A percentile compares a stretch with the other conserved stretches of the same genome.
Evolutionary conservation across 352 stramenopile species (phyloP).

Genomic region (Phytophthora tentaculata): DNA sequence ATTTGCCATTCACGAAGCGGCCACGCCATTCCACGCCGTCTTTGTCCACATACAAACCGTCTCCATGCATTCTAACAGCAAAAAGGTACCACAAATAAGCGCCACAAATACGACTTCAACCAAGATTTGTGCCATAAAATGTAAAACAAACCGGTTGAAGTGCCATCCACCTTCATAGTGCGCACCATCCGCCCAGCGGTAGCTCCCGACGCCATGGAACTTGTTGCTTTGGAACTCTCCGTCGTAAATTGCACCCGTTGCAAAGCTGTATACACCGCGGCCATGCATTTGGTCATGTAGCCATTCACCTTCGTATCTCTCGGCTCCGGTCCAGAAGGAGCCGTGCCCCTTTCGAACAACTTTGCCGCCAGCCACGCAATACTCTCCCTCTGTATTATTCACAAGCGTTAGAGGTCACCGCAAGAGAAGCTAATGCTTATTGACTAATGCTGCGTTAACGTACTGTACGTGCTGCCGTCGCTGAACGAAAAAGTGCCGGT

Average conservation of each 20-base stretch:
- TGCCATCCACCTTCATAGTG: slow-evolving; percentile 67
- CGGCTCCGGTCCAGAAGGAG: slow-evolving; percentile 53
- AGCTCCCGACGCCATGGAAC: slow-evolving; percentile 70
- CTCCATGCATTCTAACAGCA: slow-evolving; percentile 74
- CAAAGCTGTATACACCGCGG: slow-evolving; percentile 65
- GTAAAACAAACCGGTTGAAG: slow-evolving; percentile 42
- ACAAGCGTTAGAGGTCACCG: not conserved
- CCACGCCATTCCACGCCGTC: slow-evolving; percentile 77
- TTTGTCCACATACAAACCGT: slow-evolving; percentile 73
- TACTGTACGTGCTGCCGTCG: slow-evolving; percentile 70
- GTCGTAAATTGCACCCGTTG: slow-evolving; percentile 75
- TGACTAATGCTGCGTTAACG: slow-evolving; percentile 13
- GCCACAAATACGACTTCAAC: slow-evolving; percentile 24
- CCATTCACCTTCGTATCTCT: slow-evolving; percentile 74
- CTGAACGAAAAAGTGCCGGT: slow-evolving; percentile 69
- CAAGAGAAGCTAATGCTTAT: slow-evolving; percentile 5
- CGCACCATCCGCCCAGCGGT: slow-evolving; percentile 74
- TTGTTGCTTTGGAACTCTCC: slow-evolving; percentile 70
- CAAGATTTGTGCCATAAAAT: slow-evolving; percentile 14
- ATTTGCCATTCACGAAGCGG: slow-evolving; percentile 84
- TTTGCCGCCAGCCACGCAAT: slow-evolving; percentile 38
- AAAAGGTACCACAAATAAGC: slow-evolving; percentile 17
- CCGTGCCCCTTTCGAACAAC: slow-evolving; percentile 63
- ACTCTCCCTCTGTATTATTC: slow-evolving; percentile 53
- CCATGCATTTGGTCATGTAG: slow-evolving; percentile 75